phyloP scores from a whole-genome alignment of 345 rosid genomes.

The Salix dunnii region DNA sequence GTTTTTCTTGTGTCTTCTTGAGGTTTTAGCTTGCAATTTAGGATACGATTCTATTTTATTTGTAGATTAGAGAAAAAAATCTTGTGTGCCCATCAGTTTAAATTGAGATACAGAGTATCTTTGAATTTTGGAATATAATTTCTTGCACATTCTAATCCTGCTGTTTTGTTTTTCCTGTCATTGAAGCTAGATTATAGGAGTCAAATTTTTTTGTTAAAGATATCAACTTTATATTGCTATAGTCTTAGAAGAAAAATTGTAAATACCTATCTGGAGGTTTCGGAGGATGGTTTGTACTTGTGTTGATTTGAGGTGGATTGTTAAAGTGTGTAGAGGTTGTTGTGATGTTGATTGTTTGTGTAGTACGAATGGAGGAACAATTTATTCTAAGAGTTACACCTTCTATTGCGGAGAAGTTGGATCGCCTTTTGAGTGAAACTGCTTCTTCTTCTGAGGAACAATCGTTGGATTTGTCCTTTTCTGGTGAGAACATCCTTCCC shows the following conservation, averaged over 20 bases:
- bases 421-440: constrained; percentile 64
- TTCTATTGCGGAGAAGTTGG: constrained; percentile 75
- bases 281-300: not conserved
- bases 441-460: constrained; percentile 68
- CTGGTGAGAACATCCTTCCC: constrained; percentile 39
- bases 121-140: not conserved
- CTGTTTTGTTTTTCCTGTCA: not conserved
- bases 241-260: not conserved
- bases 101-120: not conserved
- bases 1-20: not conserved
- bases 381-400: constrained; percentile 92
- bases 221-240: not conserved
- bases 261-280: not conserved
- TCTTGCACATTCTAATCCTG: not conserved
- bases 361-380: constrained; percentile 76
- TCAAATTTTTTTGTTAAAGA: not conserved
- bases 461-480: constrained; percentile 73
- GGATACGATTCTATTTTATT: not conserved
- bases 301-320: not conserved
- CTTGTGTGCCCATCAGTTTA: not conserved
- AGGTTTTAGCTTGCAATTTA: not conserved
- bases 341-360: not conserved
- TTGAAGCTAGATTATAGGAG: not conserved
- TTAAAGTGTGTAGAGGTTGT: not conserved
- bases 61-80: not conserved